phyloP scores from a whole-genome alignment of 805 yeast species.

The Ogataea sp. region DNA sequence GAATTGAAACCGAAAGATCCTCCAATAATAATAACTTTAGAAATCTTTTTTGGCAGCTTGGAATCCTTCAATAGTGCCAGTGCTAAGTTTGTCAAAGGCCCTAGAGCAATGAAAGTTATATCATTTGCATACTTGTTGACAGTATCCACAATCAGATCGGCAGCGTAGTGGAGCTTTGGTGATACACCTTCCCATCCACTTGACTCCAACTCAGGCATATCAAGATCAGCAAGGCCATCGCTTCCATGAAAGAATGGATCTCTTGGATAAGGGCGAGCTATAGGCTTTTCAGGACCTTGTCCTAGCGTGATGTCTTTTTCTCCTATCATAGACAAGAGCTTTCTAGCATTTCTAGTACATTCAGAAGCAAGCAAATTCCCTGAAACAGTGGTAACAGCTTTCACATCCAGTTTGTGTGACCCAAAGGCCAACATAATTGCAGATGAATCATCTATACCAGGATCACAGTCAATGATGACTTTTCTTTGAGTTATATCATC shows the following conservation, averaged over 20 bases:
- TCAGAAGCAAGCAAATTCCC: slow-evolving; percentile 16
- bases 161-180: slow-evolving; percentile 8
- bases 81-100: slow-evolving; percentile 19
- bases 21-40: slow-evolving; percentile 17
- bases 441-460: slow-evolving; percentile 20
- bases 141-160: slow-evolving; percentile 15
- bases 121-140: slow-evolving; percentile 10
- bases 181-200: slow-evolving; percentile 8
- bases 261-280: slow-evolving; percentile 17
- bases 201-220: slow-evolving; percentile 11
- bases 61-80: slow-evolving; percentile 18
- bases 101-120: slow-evolving; percentile 15
- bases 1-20: slow-evolving; percentile 19
- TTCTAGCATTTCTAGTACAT: slow-evolving; percentile 15
- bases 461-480: slow-evolving; percentile 19
- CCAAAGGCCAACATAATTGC: slow-evolving; percentile 17
- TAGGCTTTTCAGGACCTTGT: slow-evolving; percentile 19
- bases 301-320: slow-evolving; percentile 16
- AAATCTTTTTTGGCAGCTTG: slow-evolving; percentile 11
- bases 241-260: slow-evolving; percentile 20
- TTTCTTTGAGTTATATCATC: neutral
- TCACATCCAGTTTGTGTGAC: slow-evolving; percentile 15
- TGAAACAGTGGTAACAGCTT: slow-evolving; percentile 21
- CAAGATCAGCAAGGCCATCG: slow-evolving; percentile 18
- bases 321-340: slow-evolving; percentile 12